Evolutionary conservation across 805 yeast species (phyloP), one percentile per base, ranked within the genome.

Genomic region (Komagataella pastoris): DNA sequence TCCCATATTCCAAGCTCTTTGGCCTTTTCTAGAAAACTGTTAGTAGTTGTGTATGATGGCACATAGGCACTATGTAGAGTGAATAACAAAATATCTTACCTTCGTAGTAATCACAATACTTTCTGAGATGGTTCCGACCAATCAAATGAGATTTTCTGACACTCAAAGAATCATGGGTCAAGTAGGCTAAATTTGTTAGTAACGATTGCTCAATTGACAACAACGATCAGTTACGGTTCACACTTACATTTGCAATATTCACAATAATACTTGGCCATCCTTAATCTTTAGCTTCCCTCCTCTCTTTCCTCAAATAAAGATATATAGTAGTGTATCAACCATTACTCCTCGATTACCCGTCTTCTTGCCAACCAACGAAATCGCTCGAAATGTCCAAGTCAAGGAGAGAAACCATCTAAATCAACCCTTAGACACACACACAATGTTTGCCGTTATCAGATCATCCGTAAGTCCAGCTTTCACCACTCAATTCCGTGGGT

Each of bases 81-180:
- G 23, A 17, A 24, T 30, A 17, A 12, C 7, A 14, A 6, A 17
- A 50, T 44, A 6, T 51, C 67, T 57, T 61, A 59, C 72, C 67
- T 58, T 85, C 86, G 61, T 85, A 88, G 68, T 86, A 88, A 52
- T 83, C 85, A 54, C 88, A 80, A 50, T 84, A 85, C 51, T 76
- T 72, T 54, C 77, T 74, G 47, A 85, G 70, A 65, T 88, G 97
- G 64, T 85, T 83, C 58, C 77, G 79, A 7, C 97, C 97, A 45
- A 75, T 69, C 46, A 85, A 64, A 65, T 88, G 97, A 46, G 88
- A 81, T 60, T 84, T 83, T 19, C 96, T 68, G 51, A 88, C 96
- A 67, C 93, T 84, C 58, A 80, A 71, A n/a, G 93, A 84, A 65
- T 88, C 96, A 63, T 88, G 96, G 1, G 96, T 88, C 53, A 89